A percentile compares a stretch with the other conserved stretches of the same genome.
These are phyloP conservation scores for Lactarius sp. DNA, from an alignment of 768 basidiomycete species.

Conservation along the genomic window DNA sequence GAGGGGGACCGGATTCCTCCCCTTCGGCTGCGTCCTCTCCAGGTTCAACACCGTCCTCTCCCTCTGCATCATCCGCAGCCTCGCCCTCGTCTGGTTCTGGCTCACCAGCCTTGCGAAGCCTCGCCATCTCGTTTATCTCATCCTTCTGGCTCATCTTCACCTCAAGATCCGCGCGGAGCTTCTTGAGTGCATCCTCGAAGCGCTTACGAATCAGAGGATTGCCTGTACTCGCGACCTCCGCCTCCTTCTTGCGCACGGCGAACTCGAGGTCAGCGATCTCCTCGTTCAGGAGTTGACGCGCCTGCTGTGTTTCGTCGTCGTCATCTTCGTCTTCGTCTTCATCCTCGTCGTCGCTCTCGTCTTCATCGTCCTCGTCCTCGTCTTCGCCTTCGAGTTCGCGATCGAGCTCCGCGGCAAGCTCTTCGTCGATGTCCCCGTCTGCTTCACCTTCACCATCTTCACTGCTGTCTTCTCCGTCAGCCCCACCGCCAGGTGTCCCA, in stretches of 20 bases:
- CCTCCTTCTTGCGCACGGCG: constrained; percentile 80
- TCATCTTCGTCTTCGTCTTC: constrained; percentile 74
- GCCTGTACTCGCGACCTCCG: constrained; percentile 74
- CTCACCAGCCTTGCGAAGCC: constrained; percentile 66
- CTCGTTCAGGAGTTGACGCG: constrained; percentile 75
- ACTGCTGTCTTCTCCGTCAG: constrained; percentile 53
- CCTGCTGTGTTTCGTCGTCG: constrained; percentile 67
- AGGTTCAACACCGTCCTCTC: constrained; percentile 33
- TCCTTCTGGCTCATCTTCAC: constrained; percentile 78
- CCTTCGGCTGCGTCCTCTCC: constrained; percentile 34
- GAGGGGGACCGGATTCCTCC: constrained; percentile 22
- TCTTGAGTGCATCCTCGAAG: constrained; percentile 89
- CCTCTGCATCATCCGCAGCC: constrained; percentile 32
- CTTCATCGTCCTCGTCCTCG: constrained; percentile 54
- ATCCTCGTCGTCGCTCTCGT: constrained; percentile 62
- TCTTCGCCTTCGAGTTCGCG: constrained; percentile 72
- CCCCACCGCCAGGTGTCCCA: constrained; percentile 52
- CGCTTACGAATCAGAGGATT: constrained; percentile 92
- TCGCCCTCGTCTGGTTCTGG: constrained; percentile 40
- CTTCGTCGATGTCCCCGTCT: constrained; percentile 83
- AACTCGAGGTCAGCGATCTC: constrained; percentile 87
- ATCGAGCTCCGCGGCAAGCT: constrained; percentile 83
- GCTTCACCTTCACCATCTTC: constrained; percentile 54
- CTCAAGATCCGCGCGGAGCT: constrained; percentile 80
- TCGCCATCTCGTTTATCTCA: constrained; percentile 70